These are phyloP conservation scores for Parasarocladium wereldwijsianum DNA, from an alignment of 2,329 filamentous ascomycete species.

Conservation along the genomic window DNA sequence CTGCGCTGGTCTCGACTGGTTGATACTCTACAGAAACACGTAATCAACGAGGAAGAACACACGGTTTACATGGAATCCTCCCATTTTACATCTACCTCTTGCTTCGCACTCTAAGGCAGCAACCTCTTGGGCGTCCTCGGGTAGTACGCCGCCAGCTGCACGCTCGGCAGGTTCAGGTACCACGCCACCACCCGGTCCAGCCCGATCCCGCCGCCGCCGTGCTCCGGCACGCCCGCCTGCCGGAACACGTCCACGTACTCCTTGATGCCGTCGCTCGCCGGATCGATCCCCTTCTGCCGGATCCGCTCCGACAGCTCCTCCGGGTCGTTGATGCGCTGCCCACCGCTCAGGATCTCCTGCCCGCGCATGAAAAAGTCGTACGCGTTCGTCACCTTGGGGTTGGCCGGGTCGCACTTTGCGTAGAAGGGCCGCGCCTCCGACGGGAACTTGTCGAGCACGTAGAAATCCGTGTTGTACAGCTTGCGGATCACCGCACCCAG, in stretches of 20 bases:
- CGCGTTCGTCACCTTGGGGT: slow-evolving; percentile 48
- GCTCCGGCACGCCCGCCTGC: slow-evolving; percentile 73
- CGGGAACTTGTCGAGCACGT: slow-evolving; percentile 93
- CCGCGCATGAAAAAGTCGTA: slow-evolving; percentile 83
- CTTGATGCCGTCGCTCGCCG: slow-evolving; percentile 58
- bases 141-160: slow-evolving; percentile 43
- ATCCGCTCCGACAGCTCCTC: slow-evolving; percentile 64
- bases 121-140: slow-evolving; percentile 46
- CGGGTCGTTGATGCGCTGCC: slow-evolving; percentile 79
- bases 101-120: no score
- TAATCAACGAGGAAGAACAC: no score
- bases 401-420: slow-evolving; percentile 61
- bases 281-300: slow-evolving; percentile 66
- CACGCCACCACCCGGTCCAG: slow-evolving; percentile 71
- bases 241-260: slow-evolving; percentile 77
- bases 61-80: no score
- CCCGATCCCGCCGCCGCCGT: slow-evolving; percentile 80
- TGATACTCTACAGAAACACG: no score
- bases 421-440: slow-evolving; percentile 85
- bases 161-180: slow-evolving; percentile 43
- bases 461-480: slow-evolving; percentile 93
- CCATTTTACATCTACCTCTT: no score
- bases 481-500: slow-evolving; percentile 73
- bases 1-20: no score
- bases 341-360: slow-evolving; percentile 84